Percentiles rank a stretch among this genome's conserved stretches.
These are phyloP conservation scores for Iris pallida DNA, from an alignment of 116 monocot genomes.

Conservation along the genomic window DNA sequence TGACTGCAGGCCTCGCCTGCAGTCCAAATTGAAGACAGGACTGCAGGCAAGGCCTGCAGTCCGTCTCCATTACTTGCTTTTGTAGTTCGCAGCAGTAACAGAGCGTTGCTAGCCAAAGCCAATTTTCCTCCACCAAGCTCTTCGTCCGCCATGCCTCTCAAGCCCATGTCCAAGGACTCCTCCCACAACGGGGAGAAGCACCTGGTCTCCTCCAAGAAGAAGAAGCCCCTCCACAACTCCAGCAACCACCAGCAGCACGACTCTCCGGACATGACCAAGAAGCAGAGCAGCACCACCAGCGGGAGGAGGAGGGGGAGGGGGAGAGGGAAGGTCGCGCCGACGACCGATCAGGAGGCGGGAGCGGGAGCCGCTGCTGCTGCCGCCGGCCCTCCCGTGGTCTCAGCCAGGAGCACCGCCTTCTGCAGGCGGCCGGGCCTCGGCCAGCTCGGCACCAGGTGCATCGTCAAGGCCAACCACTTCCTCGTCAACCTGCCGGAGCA, in stretches of 20 bases:
- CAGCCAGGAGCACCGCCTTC: conserved; percentile 44
- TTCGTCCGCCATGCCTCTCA: conserved; percentile 34
- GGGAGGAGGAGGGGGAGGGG: conserved; percentile 37
- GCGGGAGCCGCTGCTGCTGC: background rate
- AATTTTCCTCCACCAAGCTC: background rate
- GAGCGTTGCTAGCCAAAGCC: too few relatives aligned
- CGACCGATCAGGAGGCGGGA: background rate
- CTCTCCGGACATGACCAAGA: background rate
- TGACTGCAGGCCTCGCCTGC: too few relatives aligned
- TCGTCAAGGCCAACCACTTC: conserved; percentile 89
- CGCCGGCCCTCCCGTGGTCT: conserved; percentile 28
- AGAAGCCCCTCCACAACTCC: conserved; percentile 21
- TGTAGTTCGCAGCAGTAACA: conserved; percentile 26
- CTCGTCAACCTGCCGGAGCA: conserved; percentile 59
- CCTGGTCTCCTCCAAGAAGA: conserved; percentile 9
- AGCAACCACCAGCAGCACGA: conserved; percentile 3
- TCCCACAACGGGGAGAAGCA: conserved; percentile 6
- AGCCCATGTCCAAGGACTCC: conserved; percentile 24
- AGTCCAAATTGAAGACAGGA: too few relatives aligned
- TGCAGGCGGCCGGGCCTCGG: conserved; percentile 62
- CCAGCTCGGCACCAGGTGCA: conserved; percentile 47
- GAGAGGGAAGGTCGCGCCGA: conserved; percentile 3
- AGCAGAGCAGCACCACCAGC: conserved; percentile 10
- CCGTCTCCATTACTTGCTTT: conserved; percentile 35
- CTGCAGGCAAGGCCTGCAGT: too few relatives aligned